These are phyloP conservation scores for Tulasnella sp. DNA, from an alignment of 768 basidiomycete species.

Conservation along the genomic window DNA sequence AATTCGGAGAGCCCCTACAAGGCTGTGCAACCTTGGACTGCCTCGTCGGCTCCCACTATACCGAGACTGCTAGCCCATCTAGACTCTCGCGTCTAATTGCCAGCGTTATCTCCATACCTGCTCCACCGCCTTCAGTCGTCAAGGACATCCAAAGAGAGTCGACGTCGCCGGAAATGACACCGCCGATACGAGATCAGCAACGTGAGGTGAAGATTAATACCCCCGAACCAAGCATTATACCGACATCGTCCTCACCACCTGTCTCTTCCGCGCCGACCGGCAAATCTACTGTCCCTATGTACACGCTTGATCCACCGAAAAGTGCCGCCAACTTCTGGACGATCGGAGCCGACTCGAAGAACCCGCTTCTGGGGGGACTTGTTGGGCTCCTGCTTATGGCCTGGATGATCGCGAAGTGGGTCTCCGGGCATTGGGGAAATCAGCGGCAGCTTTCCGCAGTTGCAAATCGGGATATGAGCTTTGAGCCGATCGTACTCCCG, in stretches of 20 bases:
- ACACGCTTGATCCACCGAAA: neutral
- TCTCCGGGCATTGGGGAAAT: neutral
- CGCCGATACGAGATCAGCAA: neutral
- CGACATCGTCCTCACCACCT: slow-evolving; percentile 9
- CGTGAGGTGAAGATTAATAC: neutral
- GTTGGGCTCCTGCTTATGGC: neutral
- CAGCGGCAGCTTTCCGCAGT: neutral
- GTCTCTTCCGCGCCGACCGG: neutral
- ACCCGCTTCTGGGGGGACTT: slow-evolving; percentile 2
- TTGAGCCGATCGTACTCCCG: neutral
- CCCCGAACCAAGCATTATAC: neutral
- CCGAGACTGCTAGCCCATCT: slow-evolving; percentile 10
- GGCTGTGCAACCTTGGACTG: slow-evolving; percentile 18
- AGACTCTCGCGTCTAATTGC: slow-evolving; percentile 13
- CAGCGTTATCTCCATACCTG: neutral
- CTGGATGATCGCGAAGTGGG: slow-evolving; percentile 11
- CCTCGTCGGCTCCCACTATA: slow-evolving; percentile 19
- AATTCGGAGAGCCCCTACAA: neutral
- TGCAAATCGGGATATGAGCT: neutral
- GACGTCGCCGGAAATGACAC: neutral
- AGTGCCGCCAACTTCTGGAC: neutral
- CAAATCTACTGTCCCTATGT: neutral
- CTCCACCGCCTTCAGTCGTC: neutral
- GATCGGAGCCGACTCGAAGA: slow-evolving; percentile 9
- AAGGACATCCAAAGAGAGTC: neutral